Conservation (phyloP, 2,329 filamentous ascomycete species). For the Endoconidiophora laricicola region DNA sequence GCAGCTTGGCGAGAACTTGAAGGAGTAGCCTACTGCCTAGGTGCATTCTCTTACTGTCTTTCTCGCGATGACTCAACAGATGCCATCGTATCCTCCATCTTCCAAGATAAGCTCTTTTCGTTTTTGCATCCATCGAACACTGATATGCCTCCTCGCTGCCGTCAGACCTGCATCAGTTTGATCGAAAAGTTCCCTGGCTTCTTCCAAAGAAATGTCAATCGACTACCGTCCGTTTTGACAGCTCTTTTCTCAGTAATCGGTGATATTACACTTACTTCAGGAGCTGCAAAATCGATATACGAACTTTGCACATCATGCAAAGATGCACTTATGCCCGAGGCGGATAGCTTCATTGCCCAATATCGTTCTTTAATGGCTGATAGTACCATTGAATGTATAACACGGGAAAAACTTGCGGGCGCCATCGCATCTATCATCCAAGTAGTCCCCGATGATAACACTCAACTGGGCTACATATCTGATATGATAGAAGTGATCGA, state of each 20-base stretch:
- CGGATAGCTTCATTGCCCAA: constrained; percentile 51
- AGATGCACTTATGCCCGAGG: constrained; percentile 47
- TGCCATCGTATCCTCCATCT: constrained; percentile 40
- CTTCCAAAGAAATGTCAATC: constrained; percentile 52
- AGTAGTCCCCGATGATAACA: constrained; percentile 41
- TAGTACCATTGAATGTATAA: constrained; percentile 25
- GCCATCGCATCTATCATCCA: constrained; percentile 56
- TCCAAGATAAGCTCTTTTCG: constrained; percentile 30
- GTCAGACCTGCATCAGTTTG: constrained; percentile 51
- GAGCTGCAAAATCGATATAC: constrained; percentile 58
- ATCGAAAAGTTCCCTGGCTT: constrained; percentile 62
- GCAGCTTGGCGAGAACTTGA: constrained; percentile 42
- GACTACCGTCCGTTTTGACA: constrained; percentile 53
- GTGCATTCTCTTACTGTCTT: constrained; percentile 49
- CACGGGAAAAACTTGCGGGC: constrained; percentile 51
- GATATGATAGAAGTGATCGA: constrained; percentile 13
- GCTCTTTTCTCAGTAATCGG: constrained; percentile 57
- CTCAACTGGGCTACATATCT: constrained; percentile 29
- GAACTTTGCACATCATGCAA: constrained; percentile 63
- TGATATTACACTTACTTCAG: constrained; percentile 43
- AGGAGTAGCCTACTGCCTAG: constrained; percentile 45
- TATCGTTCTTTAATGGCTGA: constrained; percentile 47
- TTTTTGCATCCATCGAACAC: constrained; percentile 18
- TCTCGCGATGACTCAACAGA: constrained; percentile 42
- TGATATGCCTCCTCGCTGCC: constrained; percentile 42